Base-by-base conservation (phyloP, 441 rosid genomes). In the Corymbia calophylla region DNA sequence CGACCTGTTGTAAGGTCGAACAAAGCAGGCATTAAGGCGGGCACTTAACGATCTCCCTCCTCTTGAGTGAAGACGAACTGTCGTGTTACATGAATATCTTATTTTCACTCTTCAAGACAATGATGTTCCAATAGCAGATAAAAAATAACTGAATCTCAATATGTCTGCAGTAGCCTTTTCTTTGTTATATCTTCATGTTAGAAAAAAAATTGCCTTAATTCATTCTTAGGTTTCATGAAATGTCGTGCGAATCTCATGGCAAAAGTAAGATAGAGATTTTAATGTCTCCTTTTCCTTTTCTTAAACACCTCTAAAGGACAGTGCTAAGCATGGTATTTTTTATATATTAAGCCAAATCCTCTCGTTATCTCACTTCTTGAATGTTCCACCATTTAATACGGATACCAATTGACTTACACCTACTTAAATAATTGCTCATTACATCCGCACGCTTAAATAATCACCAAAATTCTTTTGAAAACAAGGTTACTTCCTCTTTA, bases 1-100 rank as follows among this genome's bases (percentile, higher is more conserved):
- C 0, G 2, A 7, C 11, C 0, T 39, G 6, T 39, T 73, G 17
- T 21, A 25, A 21, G 29, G 51, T 3, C 1, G 0, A 1, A 21
- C 0, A 3, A 39, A 39, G 16, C 16, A 2, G 2, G 7, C 1
- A 1, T 39, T 11, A 16, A 6, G 29, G 15, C 5, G 7, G 1
- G 44, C 3, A 4, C 15, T 73, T 23, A 23, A 73, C 44, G 84
- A 73, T 73, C 2, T 73, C 0, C 0, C 4, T 23, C 9, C 9
- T 73, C n/a, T 73, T 3, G 8, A 11, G 9, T 2, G 16, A 35
- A 48, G 5, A 29, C 6, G 9, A 10, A 21, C 29, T 1, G 1
- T 77, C 3, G 2, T 13, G 6, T 4, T 21, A 1, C 13, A 77
- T 44, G 2, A 7, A 39, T 73, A 73, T 73, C 4, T 21, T 23